These are phyloP conservation scores for Hyphopichia fennica DNA, from an alignment of 1,139 yeast species.

Conservation along the genomic window DNA sequence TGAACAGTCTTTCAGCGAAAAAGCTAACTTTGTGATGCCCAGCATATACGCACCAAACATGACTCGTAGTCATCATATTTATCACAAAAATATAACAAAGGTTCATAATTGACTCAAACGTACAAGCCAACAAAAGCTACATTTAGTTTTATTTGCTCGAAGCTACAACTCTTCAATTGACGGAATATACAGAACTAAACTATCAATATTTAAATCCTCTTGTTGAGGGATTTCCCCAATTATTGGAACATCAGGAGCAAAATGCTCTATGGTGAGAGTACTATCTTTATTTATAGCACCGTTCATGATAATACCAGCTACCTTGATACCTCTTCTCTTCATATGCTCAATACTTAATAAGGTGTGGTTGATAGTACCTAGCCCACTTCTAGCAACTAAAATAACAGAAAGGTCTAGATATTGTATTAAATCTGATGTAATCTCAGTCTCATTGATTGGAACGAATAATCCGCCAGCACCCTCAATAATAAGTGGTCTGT, in stretches of 20 bases:
- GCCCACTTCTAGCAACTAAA: conserved; percentile 25
- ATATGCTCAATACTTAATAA: conserved; percentile 23
- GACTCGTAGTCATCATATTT: not conserved
- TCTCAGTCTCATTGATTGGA: conserved; percentile 20
- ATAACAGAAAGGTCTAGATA: conserved; percentile 18
- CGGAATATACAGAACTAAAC: conserved; percentile 3
- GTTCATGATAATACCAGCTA: conserved; percentile 23
- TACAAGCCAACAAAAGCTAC: too few relatives aligned
- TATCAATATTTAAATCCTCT: conserved; percentile 1
- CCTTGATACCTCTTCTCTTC: conserved; percentile 11
- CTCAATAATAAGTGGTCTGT: conserved; percentile 21
- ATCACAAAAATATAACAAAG: not conserved
- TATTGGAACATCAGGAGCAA: conserved; percentile 7
- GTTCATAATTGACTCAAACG: too few relatives aligned
- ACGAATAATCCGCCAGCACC: conserved; percentile 32
- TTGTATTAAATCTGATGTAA: conserved; percentile 22
- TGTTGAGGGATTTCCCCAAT: conserved; percentile 6
- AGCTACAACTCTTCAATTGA: not conserved
- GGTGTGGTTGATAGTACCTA: conserved; percentile 31
- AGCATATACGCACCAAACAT: not conserved
- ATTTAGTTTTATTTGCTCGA: too few relatives aligned
- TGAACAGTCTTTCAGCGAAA: too few relatives aligned
- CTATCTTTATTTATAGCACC: conserved; percentile 21
- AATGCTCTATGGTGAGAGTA: conserved; percentile 12
- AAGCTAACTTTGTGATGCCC: too few relatives aligned